A percentile compares a stretch with the other conserved stretches of the same genome.
Evolutionary conservation across 768 basidiomycete genomes (phyloP).

Genomic region (Naganishia friedmannii): DNA sequence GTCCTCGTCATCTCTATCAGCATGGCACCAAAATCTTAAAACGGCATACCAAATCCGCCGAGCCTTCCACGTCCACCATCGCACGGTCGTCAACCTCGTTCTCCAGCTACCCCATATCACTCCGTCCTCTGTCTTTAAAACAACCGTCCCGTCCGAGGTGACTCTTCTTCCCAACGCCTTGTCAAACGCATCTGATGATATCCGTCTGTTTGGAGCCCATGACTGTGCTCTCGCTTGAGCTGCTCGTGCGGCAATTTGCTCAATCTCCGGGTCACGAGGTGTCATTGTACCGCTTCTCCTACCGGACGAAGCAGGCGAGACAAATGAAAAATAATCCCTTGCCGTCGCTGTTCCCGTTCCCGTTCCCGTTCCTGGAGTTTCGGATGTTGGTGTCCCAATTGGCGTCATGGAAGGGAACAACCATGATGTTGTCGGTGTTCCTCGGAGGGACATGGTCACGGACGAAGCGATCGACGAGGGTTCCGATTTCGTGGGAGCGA

Average conservation of each 20-base stretch:
- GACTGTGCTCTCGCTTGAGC: constrained; percentile 17
- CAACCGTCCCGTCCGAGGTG: constrained; percentile 1
- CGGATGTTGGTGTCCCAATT: constrained; percentile 9
- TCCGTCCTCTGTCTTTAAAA: constrained; percentile 17
- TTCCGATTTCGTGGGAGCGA: constrained; percentile 16
- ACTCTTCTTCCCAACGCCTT: not conserved
- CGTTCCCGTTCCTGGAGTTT: not conserved
- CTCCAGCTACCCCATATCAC: constrained; percentile 25
- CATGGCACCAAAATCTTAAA: constrained; percentile 24
- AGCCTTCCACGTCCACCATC: constrained; percentile 27
- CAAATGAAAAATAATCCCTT: constrained; percentile 25
- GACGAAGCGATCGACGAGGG: constrained; percentile 19
- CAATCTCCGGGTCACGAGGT: constrained; percentile 26
- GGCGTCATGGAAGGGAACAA: constrained; percentile 20
- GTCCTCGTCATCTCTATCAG: constrained; percentile 24
- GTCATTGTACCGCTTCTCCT: constrained; percentile 12
- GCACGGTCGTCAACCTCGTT: constrained; percentile 1
- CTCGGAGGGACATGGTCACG: constrained; percentile 21
- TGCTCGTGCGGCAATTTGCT: constrained; percentile 19
- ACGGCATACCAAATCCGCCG: constrained; percentile 15
- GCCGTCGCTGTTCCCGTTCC: not conserved
- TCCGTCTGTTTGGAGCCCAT: constrained; percentile 26
- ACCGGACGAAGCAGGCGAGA: constrained; percentile 3
- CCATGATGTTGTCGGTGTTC: constrained; percentile 18
- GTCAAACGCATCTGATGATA: constrained; percentile 11